These are phyloP conservation scores for Pleurozium schreberi DNA, from an alignment of 225 moss, liverwort and hornwort genomes.

Conservation along the genomic window DNA sequence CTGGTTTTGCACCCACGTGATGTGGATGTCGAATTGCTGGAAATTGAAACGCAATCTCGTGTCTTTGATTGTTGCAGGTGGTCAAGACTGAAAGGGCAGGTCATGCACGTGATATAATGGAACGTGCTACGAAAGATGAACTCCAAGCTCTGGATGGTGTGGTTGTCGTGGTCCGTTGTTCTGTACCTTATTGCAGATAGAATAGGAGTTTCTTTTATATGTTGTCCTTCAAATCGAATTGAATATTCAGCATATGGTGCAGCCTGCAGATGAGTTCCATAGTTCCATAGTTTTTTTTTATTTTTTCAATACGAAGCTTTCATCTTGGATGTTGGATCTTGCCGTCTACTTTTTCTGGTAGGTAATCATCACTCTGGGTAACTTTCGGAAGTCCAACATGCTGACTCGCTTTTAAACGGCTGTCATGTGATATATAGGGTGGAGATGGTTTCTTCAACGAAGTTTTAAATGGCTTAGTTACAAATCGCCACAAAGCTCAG, in stretches of 20 bases:
- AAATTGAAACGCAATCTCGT: background rate
- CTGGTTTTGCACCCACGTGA: background rate
- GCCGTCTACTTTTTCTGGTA: background rate
- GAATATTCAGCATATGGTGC: background rate
- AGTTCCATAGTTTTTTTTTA: background rate
- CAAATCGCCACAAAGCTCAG: conserved; percentile 60
- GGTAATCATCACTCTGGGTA: background rate
- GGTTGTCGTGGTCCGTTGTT: conserved; percentile 79
- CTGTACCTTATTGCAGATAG: background rate
- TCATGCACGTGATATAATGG: conserved; percentile 74
- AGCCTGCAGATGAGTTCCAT: background rate
- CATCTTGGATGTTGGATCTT: background rate
- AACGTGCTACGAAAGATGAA: conserved; percentile 49
- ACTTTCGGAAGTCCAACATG: background rate
- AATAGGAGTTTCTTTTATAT: background rate
- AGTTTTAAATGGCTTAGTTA: conserved; percentile 81
- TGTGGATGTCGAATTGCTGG: background rate
- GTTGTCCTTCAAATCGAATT: background rate
- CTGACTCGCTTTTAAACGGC: background rate
- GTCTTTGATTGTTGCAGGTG: conserved; percentile 32
- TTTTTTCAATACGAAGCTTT: background rate
- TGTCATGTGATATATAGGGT: conserved; percentile 30
- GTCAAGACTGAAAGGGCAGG: conserved; percentile 65
- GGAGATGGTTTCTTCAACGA: conserved; percentile 97
- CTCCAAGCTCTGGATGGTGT: conserved; percentile 69